Evolutionary conservation across 768 basidiomycete genomes (phyloP), one percentile per base, ranked within the genome.

Genomic region (Boletus tomentosulus): DNA sequence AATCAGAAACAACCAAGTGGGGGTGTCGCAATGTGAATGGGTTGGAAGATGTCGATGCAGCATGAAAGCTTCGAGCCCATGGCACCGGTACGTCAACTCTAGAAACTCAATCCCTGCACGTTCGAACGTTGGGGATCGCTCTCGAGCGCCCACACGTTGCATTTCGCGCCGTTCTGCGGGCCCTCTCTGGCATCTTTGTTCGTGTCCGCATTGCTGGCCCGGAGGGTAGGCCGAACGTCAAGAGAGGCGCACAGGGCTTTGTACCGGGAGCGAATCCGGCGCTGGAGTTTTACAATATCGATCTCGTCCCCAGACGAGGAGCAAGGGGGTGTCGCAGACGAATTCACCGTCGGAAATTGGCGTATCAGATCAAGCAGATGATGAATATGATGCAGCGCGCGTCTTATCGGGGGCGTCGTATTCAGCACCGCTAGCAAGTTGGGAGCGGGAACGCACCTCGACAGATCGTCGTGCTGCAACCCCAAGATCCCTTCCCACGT

Each of bases 241-340:
- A 98, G 75, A 0, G 83, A 81, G 0, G 93, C 84, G 61, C 95
- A 99, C 37, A 95, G 81, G 0, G 84, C 80, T 63, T 86, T 88
- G 71, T 98, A 97, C 57, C 88, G 80, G 2, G 93, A 89, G 41
- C 92, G 82, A 55, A 98, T 94, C 57, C 89, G 84, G 28, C 85
- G 81, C 58, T 96, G 83, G 28, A 94, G 80, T 51, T 82, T 82
- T 9, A 84, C 71, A 42, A 96, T 80, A 68, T 97, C 93, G 15
- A 86, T 46, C 24, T 85, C 83, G 33, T 62, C 52, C 4, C 53
- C 56, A 0, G 73, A 64, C 1, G n/a, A 64, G 3, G 56, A 24
- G 71, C n/a, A n/a, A n/a, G 66, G 0, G 75, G 66, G 22, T 11
- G 1, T 11, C 31, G 27, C 27, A 27, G 11, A 80, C 28, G 90